A percentile compares a stretch with the other conserved stretches of the same genome.
Conservation (phyloP, 345 rosid species). For the Melastoma malabathricum region DNA sequence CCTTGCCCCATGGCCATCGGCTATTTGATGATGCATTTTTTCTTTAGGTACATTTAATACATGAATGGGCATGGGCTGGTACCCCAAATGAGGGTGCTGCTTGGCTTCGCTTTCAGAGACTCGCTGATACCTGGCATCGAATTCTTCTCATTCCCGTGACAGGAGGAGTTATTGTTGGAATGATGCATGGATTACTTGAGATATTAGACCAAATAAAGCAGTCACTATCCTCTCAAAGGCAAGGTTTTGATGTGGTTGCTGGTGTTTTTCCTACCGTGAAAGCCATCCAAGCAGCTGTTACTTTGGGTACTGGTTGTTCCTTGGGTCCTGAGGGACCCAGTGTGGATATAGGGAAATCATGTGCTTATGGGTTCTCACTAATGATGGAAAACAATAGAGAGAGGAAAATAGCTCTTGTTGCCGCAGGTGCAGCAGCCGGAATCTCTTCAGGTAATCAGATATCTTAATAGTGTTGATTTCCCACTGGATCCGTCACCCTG, state of each 20-base stretch:
- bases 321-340: slow-evolving; percentile 98
- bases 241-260: slow-evolving; percentile 70
- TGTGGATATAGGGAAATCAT: slow-evolving; percentile 94
- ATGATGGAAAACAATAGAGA: slow-evolving; percentile 98
- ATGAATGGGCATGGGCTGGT: slow-evolving; percentile 99
- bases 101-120: slow-evolving; percentile 80
- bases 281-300: slow-evolving; percentile 92
- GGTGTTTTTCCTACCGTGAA: slow-evolving; percentile 74
- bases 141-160: slow-evolving; percentile 85
- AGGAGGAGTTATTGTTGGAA: slow-evolving; percentile 90
- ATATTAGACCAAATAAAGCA: slow-evolving; percentile 81
- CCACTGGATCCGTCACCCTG: neutral
- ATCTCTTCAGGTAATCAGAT: slow-evolving; percentile 68
- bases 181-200: slow-evolving; percentile 96
- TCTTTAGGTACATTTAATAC: slow-evolving; percentile 68
- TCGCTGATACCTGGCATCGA: slow-evolving; percentile 92
- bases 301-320: slow-evolving; percentile 93
- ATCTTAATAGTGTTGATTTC: neutral
- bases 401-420: slow-evolving; percentile 82
- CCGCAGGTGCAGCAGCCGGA: slow-evolving; percentile 98
- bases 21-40: neutral
- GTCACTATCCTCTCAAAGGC: slow-evolving; percentile 48
- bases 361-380: slow-evolving; percentile 79
- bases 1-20: neutral
- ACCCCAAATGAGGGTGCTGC: slow-evolving; percentile 97